These are phyloP conservation scores for Theobroma grandiflorum DNA, from an alignment of 441 rosid species.

Conservation along the genomic window DNA sequence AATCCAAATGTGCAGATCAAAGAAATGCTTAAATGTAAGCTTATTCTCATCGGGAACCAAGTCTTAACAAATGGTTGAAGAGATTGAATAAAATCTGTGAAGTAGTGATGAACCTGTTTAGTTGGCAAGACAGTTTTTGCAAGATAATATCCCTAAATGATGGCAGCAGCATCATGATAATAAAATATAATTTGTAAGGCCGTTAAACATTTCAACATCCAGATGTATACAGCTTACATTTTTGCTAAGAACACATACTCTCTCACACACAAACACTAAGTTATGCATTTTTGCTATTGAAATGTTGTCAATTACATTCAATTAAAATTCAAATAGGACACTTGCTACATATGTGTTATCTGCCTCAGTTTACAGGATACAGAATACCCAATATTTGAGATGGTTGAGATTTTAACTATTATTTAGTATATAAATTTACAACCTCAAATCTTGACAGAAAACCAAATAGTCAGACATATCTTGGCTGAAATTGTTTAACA, in stretches of 20 bases:
- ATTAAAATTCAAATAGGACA: neutral
- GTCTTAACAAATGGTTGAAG: neutral
- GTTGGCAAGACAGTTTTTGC: neutral
- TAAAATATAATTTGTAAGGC: neutral
- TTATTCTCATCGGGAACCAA: neutral
- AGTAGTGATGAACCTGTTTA: conserved; percentile 1
- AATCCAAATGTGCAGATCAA: neutral
- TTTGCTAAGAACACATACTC: neutral
- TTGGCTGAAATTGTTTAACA: neutral
- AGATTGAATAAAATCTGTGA: conserved; percentile 12
- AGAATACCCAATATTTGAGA: neutral
- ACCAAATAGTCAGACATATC: neutral
- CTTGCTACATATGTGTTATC: neutral
- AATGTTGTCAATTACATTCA: neutral
- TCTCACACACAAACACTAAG: neutral
- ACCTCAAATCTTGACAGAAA: neutral
- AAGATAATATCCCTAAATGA: neutral
- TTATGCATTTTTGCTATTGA: neutral
- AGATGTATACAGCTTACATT: neutral
- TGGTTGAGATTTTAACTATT: neutral
- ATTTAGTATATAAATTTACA: conserved; percentile 1
- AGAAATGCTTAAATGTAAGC: conserved; percentile 1
- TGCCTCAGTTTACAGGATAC: neutral
- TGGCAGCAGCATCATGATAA: neutral
- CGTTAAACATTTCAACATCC: neutral